Conservation (phyloP, 495 filamentous ascomycete genomes). For the Daldinia grandis region DNA sequence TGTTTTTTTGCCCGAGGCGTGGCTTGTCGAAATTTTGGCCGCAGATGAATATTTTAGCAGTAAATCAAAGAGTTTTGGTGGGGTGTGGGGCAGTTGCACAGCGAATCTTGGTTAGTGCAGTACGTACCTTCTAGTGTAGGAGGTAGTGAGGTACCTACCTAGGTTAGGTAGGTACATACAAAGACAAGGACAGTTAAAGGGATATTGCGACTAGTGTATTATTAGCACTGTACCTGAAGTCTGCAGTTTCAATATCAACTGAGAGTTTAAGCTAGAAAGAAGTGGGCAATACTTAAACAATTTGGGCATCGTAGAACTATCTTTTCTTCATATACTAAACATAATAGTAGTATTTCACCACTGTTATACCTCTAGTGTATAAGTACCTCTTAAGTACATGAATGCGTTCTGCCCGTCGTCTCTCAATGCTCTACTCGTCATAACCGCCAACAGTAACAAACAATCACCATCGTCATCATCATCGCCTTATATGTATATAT, state of each 20-base stretch:
- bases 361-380: background rate
- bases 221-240: background rate
- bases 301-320: too few relatives aligned
- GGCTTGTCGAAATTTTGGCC: slow-evolving; percentile 31
- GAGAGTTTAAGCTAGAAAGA: too few relatives aligned
- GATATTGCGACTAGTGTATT: background rate
- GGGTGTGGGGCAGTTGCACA: slow-evolving; percentile 38
- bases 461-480: background rate
- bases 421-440: background rate
- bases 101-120: slow-evolving; percentile 7
- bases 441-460: background rate
- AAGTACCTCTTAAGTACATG: background rate
- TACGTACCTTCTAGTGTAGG: slow-evolving; percentile 10
- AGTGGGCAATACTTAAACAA: too few relatives aligned
- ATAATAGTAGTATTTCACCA: background rate
- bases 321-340: too few relatives aligned
- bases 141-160: too few relatives aligned
- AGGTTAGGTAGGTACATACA: too few relatives aligned
- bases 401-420: background rate
- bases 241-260: too few relatives aligned
- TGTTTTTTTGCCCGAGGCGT: background rate
- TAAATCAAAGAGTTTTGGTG: slow-evolving; percentile 28
- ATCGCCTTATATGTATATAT: background rate
- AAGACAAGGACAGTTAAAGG: background rate
- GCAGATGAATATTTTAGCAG: slow-evolving; percentile 27